Percentiles rank a stretch among this genome's conserved stretches.
Evolutionary conservation across 495 filamentous ascomycete genomes (phyloP).

Genomic region (Xylaria sp.): DNA sequence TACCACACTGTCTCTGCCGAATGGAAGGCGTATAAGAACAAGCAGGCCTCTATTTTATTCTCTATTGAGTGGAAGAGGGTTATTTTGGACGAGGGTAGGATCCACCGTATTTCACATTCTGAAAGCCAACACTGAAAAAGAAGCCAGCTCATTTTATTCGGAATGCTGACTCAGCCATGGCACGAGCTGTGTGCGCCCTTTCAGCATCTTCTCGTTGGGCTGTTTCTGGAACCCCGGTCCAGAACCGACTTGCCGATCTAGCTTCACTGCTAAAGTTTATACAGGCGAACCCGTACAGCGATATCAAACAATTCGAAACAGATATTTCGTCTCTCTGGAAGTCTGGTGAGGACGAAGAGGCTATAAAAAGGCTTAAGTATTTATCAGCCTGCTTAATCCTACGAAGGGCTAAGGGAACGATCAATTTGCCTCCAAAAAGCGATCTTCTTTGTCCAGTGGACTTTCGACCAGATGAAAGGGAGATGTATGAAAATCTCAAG

Average conservation of each 20-base stretch:
- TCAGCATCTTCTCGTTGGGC: not conserved
- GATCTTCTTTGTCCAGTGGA: not conserved
- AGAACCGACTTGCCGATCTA: not conserved
- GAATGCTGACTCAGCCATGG: not conserved
- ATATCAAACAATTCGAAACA: not conserved
- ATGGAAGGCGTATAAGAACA: not conserved
- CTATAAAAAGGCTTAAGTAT: not conserved
- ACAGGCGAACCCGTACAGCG: not conserved
- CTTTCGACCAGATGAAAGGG: not conserved
- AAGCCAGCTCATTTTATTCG: not conserved
- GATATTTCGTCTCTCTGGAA: not conserved
- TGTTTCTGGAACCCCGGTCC: conserved; percentile 2
- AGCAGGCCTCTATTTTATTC: not conserved
- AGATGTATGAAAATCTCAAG: not conserved
- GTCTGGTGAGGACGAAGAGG: not conserved
- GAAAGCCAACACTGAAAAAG: not conserved
- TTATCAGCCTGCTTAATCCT: not conserved
- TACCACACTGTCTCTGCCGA: not conserved
- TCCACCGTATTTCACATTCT: not conserved
- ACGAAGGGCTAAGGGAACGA: not conserved
- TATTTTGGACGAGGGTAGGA: not conserved
- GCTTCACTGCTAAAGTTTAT: not conserved
- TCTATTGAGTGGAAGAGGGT: not conserved
- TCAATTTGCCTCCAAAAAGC: not conserved
- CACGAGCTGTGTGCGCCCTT: not conserved